Base-by-base conservation (phyloP, 768 basidiomycete species). In the Leccinum aurantiacum region DNA sequence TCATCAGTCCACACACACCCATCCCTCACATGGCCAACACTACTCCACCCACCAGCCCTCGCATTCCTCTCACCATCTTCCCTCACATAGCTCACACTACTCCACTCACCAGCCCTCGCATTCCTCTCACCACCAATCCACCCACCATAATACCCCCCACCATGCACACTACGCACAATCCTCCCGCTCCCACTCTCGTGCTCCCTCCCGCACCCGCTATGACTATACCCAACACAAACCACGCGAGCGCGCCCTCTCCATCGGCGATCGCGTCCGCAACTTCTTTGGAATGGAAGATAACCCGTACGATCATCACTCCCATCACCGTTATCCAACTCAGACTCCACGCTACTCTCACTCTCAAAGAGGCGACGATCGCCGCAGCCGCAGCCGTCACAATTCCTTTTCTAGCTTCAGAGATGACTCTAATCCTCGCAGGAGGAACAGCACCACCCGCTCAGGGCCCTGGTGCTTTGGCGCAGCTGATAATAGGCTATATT, bases 181-280 rank as follows among this genome's bases (percentile, higher is more conserved):
- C 7, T 61, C 64, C 29, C 52, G 31, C 14, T 66, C 69, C 29
- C 52, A 38, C 14, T 66, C 69, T 3, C 65, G 62, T 27, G 55
- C 63, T 31, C 66, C 64, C 25, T 52, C 61, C 27, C 57, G 57
- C 13, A 6, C 55, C 8, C 63, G 65, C 56, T 59, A 68, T 50
- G 44, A 29, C 41, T 46, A 61, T 35, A 31, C 44, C 6, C 46
- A 71, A 14, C 47, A 65, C n/a, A 22, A 55, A 4, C 46, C 37
- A 0, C 69, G 54, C 24, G 60, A 64, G 33, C 67, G 70, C 10
- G 25, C 69, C 24, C 59, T 67, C 3, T 70, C 73, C 15, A 25
- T 80, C 4, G 65, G 75, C 31, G 77, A 77, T 44, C 79, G 79
- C 58, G 60, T 80, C 46, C 76, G 75, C 54, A 58, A 67, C 29